Percentiles rank a stretch among this genome's conserved stretches.
These are phyloP conservation scores for Davidsoniella eucalypti DNA, from an alignment of 2,329 filamentous ascomycete species.

Conservation along the genomic window DNA sequence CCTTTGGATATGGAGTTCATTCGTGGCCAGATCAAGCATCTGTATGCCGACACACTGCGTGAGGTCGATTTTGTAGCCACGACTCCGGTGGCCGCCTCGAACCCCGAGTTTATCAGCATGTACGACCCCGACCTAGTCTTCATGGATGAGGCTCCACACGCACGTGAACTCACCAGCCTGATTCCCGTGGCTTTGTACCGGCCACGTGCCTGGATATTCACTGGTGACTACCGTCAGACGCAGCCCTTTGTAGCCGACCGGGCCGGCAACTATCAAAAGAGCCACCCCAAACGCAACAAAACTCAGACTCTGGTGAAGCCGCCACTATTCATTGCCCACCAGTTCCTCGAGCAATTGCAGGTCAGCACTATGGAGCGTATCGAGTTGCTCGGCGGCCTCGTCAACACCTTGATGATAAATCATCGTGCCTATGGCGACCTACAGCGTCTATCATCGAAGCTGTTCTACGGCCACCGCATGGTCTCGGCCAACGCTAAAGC, in stretches of 20 bases:
- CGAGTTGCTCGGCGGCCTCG: slow-evolving; percentile 19
- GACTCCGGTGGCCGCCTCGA: slow-evolving; percentile 26
- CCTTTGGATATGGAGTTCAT: slow-evolving; percentile 18
- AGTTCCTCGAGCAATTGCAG: slow-evolving; percentile 20
- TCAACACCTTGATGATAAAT: slow-evolving; percentile 22
- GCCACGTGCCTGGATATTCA: slow-evolving; percentile 28
- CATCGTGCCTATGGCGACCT: slow-evolving; percentile 24
- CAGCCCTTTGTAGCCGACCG: slow-evolving; percentile 24
- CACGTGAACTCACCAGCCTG: slow-evolving; percentile 28
- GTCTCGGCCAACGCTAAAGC: slow-evolving; percentile 17
- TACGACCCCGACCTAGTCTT: slow-evolving; percentile 74
- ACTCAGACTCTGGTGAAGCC: slow-evolving; percentile 5
- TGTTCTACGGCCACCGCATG: slow-evolving; percentile 28
- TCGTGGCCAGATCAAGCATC: slow-evolving; percentile 18
- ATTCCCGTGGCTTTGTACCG: slow-evolving; percentile 28
- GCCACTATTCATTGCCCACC: neutral
- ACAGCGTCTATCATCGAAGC: slow-evolving; percentile 24
- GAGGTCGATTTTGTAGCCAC: slow-evolving; percentile 29
- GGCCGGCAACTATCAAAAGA: neutral
- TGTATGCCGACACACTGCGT: slow-evolving; percentile 25
- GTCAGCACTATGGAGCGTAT: slow-evolving; percentile 26
- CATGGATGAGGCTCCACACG: slow-evolving; percentile 51
- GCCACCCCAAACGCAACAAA: neutral
- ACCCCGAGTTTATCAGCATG: slow-evolving; percentile 25
- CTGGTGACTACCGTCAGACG: slow-evolving; percentile 29